Evolutionary conservation across 148 eudicot species (phyloP).

Genomic region (Amaranthus cruentus): DNA sequence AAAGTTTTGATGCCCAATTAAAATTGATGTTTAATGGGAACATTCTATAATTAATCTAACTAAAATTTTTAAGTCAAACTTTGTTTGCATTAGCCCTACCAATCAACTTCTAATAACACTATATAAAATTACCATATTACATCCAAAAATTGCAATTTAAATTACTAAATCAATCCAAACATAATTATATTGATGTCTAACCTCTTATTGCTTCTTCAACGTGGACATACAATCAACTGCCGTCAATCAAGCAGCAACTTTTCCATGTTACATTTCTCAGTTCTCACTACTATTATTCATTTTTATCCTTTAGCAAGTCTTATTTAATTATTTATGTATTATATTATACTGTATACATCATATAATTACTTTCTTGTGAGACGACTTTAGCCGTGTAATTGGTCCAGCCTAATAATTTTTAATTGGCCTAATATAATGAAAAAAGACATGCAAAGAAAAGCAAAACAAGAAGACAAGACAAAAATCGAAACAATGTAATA

Average conservation of each 20-base stretch:
- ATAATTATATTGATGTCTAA: not conserved
- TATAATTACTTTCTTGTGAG: too few species aligned
- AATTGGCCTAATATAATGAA: too few species aligned
- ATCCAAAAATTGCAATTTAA: not conserved
- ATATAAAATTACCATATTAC: not conserved
- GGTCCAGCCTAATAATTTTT: too few species aligned
- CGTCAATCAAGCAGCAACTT: constrained; percentile 33
- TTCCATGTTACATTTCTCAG: not conserved
- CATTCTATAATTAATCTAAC: not conserved
- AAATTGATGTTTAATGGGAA: not conserved
- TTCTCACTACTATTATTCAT: constrained; percentile 2
- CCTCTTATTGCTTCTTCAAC: constrained; percentile 17
- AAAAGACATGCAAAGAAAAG: too few species aligned
- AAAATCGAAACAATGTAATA: too few species aligned
- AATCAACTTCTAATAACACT: not conserved
- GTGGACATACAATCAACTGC: constrained; percentile 28
- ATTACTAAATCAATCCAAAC: not conserved
- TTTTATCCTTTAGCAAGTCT: not conserved
- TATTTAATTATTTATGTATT: too few species aligned
- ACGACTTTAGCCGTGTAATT: too few species aligned
- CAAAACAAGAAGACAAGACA: too few species aligned
- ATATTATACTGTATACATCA: too few species aligned
- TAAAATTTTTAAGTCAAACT: constrained; percentile 15
- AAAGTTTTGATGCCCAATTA: not conserved
- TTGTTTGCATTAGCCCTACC: constrained; percentile 13